Conservation (phyloP, 1,139 yeast species). For the Geotrichum histeridarum region DNA sequence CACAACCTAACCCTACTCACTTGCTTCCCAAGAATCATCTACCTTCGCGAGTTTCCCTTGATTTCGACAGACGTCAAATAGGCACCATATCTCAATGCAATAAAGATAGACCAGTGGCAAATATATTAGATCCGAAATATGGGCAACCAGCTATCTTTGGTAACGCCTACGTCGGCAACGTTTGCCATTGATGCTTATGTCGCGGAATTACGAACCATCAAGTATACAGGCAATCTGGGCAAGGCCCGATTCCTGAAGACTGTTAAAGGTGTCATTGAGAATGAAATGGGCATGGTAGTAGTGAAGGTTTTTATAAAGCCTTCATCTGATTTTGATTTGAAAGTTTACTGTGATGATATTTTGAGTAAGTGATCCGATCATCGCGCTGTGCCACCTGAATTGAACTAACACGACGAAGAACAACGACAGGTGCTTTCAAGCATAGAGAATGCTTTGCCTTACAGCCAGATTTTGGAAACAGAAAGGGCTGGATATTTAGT, state of each 20-base stretch:
- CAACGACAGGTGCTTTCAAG: slow-evolving; percentile 40
- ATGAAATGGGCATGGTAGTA: slow-evolving; percentile 57
- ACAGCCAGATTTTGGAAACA: slow-evolving; percentile 71
- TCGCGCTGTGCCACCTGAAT: neutral
- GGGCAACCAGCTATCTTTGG: slow-evolving; percentile 82
- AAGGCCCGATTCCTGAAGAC: slow-evolving; percentile 84
- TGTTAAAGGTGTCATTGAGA: slow-evolving; percentile 58
- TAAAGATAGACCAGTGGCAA: slow-evolving; percentile 67
- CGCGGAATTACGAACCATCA: slow-evolving; percentile 67
- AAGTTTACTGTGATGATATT: slow-evolving; percentile 25
- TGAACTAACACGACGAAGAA: slow-evolving; percentile 25
- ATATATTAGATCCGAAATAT: slow-evolving; percentile 55
- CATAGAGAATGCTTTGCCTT: slow-evolving; percentile 65
- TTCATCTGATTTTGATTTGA: slow-evolving; percentile 41
- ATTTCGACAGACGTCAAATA: neutral
- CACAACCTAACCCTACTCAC: neutral
- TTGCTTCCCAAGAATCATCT: neutral
- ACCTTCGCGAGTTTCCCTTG: neutral
- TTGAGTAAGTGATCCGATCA: slow-evolving; percentile 22
- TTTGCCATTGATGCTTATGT: slow-evolving; percentile 88
- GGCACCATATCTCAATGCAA: slow-evolving; percentile 32
- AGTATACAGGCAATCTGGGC: slow-evolving; percentile 63
- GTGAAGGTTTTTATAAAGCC: slow-evolving; percentile 84
- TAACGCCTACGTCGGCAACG: slow-evolving; percentile 89
- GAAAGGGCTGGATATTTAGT: slow-evolving; percentile 88